Conservation (phyloP, 1,284 basidiomycete species). For the Heterobasidion annosum region DNA sequence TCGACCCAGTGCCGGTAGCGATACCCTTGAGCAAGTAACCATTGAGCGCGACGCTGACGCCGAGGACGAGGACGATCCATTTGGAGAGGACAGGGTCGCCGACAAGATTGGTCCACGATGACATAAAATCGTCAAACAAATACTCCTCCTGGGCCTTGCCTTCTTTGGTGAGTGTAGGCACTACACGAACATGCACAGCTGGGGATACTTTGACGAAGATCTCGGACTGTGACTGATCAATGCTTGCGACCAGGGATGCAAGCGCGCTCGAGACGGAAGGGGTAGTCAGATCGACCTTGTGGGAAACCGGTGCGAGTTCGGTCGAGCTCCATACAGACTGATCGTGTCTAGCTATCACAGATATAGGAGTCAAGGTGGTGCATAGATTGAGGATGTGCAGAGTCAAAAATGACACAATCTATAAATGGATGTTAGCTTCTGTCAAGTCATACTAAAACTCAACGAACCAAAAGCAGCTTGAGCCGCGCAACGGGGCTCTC, state of each 20-base stretch:
- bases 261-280: slow-evolving; percentile 56
- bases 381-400: slow-evolving; percentile 90
- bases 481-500: slow-evolving; percentile 82
- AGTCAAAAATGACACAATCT: slow-evolving; percentile 82
- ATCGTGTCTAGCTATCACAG: slow-evolving; percentile 48
- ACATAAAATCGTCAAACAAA: slow-evolving; percentile 81
- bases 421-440: slow-evolving; percentile 5
- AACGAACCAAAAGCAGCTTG: slow-evolving; percentile 78
- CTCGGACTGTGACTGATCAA: slow-evolving; percentile 20
- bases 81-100: slow-evolving; percentile 94
- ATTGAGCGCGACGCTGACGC: slow-evolving; percentile 85
- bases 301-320: slow-evolving; percentile 21
- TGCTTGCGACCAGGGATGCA: slow-evolving; percentile 38
- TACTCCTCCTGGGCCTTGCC: slow-evolving; percentile 22
- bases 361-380: slow-evolving; percentile 80
- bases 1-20: slow-evolving; percentile 26
- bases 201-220: slow-evolving; percentile 69
- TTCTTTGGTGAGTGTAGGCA: slow-evolving; percentile 23
- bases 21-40: slow-evolving; percentile 87
- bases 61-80: slow-evolving; percentile 90
- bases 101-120: slow-evolving; percentile 89
- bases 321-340: slow-evolving; percentile 14
- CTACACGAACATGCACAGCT: slow-evolving; percentile 51
- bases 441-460: not conserved
- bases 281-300: slow-evolving; percentile 56